phyloP scores from a whole-genome alignment of 1,284 basidiomycete species.

The Leccinum pachyderme region DNA sequence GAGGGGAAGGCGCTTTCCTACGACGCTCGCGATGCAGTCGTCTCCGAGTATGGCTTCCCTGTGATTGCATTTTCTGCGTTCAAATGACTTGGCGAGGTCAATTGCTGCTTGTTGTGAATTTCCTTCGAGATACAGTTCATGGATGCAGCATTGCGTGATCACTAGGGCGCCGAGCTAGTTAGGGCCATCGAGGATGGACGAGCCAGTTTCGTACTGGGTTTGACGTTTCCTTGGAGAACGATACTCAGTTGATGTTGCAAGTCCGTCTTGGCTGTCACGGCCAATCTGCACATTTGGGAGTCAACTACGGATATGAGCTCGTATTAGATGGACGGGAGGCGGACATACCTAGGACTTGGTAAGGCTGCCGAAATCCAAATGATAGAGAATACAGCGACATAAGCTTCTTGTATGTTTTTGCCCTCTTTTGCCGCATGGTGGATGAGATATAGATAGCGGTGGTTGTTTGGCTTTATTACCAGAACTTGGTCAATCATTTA shows the following conservation, averaged over 20 bases:
- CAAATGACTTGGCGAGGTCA: conserved; percentile 89
- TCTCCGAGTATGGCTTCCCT: conserved; percentile 76
- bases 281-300: conserved; percentile 78
- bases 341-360: conserved; percentile 77
- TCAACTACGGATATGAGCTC: conserved; percentile 57
- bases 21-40: conserved; percentile 80
- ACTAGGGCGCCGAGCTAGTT: conserved; percentile 56
- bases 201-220: conserved; percentile 71
- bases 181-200: conserved; percentile 22
- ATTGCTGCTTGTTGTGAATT: conserved; percentile 68
- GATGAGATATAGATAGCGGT: not conserved
- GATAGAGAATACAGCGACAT: conserved; percentile 84
- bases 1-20: conserved; percentile 56
- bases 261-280: conserved; percentile 69
- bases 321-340: conserved; percentile 5
- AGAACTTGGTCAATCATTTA: not conserved
- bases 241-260: conserved; percentile 69
- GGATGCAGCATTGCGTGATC: conserved; percentile 96
- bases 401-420: conserved; percentile 88
- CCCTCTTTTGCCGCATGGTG: conserved; percentile 86
- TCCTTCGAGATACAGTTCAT: conserved; percentile 84
- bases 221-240: conserved; percentile 81
- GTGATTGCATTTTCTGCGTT: conserved; percentile 94
- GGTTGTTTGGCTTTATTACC: conserved; percentile 29
- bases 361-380: conserved; percentile 89